Percentiles rank a stretch among this genome's conserved stretches.
These are phyloP conservation scores for Aspergillus nanangensis DNA, from an alignment of 495 filamentous ascomycete genomes.

Conservation along the genomic window DNA sequence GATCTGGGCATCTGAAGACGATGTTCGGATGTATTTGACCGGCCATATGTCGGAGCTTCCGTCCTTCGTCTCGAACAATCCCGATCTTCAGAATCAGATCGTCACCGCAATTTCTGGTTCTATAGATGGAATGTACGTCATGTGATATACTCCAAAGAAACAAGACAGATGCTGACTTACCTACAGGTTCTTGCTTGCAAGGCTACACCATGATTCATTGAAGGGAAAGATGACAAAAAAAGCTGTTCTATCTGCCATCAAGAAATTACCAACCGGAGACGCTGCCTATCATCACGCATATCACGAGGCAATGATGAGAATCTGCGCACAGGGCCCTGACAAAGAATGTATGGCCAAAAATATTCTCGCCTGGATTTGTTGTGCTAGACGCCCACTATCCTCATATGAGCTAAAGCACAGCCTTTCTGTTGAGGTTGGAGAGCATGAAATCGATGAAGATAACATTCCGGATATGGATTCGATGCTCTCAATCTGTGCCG, in stretches of 20 bases:
- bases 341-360: background rate
- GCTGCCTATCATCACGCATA: constrained; percentile 3
- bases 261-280: background rate
- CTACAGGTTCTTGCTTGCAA: constrained; percentile 11
- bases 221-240: constrained; percentile 2
- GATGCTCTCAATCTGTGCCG: constrained; percentile 44
- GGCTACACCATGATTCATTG: constrained; percentile 4
- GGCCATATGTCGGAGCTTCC: constrained; percentile 7
- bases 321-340: background rate
- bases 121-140: constrained; percentile 8
- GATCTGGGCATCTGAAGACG: constrained; percentile 32
- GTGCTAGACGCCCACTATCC: background rate
- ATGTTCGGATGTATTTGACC: constrained; percentile 27
- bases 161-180: background rate
- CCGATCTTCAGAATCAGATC: constrained; percentile 1
- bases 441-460: constrained; percentile 31
- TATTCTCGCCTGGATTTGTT: constrained; percentile 1
- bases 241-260: background rate
- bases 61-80: background rate
- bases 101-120: constrained; percentile 1
- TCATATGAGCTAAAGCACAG: background rate
- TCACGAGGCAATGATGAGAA: constrained; percentile 3
- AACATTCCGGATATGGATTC: constrained; percentile 32
- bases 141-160: background rate
- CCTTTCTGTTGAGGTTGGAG: background rate